These are phyloP conservation scores for Lipomyces orientalis DNA, from an alignment of 805 yeast species.

Conservation along the genomic window DNA sequence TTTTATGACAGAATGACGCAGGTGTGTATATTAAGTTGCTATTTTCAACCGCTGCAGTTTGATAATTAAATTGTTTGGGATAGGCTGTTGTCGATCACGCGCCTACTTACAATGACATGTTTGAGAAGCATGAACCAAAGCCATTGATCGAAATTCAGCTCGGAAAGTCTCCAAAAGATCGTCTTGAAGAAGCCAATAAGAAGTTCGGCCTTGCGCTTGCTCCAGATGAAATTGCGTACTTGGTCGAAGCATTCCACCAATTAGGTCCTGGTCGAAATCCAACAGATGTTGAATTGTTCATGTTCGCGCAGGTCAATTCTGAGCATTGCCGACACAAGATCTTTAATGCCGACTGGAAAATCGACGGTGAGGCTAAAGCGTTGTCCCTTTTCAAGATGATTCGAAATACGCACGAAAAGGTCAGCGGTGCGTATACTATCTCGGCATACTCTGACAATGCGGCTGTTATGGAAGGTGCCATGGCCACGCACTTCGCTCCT, in stretches of 20 bases:
- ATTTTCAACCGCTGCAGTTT: neutral
- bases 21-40: slow-evolving; percentile 51
- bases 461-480: slow-evolving; percentile 87
- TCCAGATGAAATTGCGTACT: slow-evolving; percentile 87
- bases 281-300: slow-evolving; percentile 95
- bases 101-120: slow-evolving; percentile 74
- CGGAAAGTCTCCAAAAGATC: slow-evolving; percentile 57
- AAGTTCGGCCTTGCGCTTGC: slow-evolving; percentile 93
- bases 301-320: slow-evolving; percentile 99
- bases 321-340: slow-evolving; percentile 99
- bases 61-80: neutral
- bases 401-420: slow-evolving; percentile 83
- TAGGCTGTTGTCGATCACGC: slow-evolving; percentile 53
- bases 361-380: slow-evolving; percentile 79
- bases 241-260: slow-evolving; percentile 79
- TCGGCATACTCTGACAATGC: slow-evolving; percentile 98
- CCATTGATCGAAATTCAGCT: slow-evolving; percentile 80
- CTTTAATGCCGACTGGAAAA: slow-evolving; percentile 97
- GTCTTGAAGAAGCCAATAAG: slow-evolving; percentile 76
- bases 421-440: slow-evolving; percentile 67
- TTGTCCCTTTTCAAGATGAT: slow-evolving; percentile 89
- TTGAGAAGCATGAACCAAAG: slow-evolving; percentile 78
- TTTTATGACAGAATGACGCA: slow-evolving; percentile 97
- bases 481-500: slow-evolving; percentile 75
- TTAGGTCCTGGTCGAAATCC: slow-evolving; percentile 76